These are phyloP conservation scores for Volvariella volvacea DNA, from an alignment of 1,284 basidiomycete genomes.

Conservation along the genomic window DNA sequence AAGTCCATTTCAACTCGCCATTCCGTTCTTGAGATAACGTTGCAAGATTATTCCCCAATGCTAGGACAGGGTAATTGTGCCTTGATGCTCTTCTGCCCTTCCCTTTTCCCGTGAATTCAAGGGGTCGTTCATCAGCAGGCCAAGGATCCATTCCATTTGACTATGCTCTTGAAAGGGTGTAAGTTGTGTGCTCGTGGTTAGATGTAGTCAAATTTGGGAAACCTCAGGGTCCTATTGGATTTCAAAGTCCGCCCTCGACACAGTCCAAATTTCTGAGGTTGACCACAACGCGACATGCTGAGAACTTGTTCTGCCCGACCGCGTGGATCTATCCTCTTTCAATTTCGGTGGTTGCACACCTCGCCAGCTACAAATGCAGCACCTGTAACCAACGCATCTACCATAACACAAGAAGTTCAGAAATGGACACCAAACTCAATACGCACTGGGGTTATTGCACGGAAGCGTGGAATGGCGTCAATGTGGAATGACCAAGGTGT, in stretches of 20 bases:
- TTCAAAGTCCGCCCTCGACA: conserved; percentile 20
- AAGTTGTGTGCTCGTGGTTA: too few relatives aligned
- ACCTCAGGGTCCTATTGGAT: conserved; percentile 6
- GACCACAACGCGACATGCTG: conserved; percentile 34
- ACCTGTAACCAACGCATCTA: conserved; percentile 19
- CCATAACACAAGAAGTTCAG: conserved; percentile 15
- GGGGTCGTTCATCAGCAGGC: conserved; percentile 37
- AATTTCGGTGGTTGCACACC: conserved; percentile 26
- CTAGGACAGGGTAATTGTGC: conserved; percentile 46
- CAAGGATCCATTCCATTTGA: conserved; percentile 68
- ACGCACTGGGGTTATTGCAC: conserved; percentile 91
- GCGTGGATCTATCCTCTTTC: too few relatives aligned
- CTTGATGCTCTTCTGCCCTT: conserved; percentile 20
- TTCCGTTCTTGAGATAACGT: conserved; percentile 35
- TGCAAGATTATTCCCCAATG: conserved; percentile 47
- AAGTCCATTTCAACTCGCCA: conserved; percentile 48
- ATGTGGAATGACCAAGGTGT: conserved; percentile 90
- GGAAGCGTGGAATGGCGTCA: conserved; percentile 94
- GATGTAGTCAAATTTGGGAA: too few relatives aligned
- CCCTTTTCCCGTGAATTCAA: conserved; percentile 13
- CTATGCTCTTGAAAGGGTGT: background rate
- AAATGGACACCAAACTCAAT: conserved; percentile 87
- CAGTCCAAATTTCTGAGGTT: conserved; percentile 3
- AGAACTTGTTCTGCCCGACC: conserved; percentile 19
- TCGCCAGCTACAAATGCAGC: conserved; percentile 22